A percentile compares a stretch with the other conserved stretches of the same genome.
Evolutionary conservation across 2,329 filamentous ascomycete species (phyloP).

Genomic region (Coniochaeta sp.): DNA sequence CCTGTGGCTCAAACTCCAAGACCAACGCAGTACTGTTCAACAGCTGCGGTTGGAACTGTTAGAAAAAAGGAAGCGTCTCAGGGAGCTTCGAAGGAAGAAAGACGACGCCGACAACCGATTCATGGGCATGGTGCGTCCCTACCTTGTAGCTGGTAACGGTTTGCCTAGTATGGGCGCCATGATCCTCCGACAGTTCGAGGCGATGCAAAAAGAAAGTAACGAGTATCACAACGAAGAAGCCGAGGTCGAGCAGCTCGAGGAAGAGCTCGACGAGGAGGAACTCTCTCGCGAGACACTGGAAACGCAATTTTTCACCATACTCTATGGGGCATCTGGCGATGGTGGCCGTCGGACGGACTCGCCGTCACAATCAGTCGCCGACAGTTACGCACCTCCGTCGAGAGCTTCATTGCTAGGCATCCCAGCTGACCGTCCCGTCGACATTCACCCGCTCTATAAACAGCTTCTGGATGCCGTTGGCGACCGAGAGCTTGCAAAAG

Average conservation of each 20-base stretch:
- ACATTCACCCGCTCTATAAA: slow-evolving; percentile 39
- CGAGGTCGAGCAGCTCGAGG: slow-evolving; percentile 24
- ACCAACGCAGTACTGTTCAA: background rate
- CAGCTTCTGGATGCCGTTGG: slow-evolving; percentile 34
- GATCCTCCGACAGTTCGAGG: slow-evolving; percentile 21
- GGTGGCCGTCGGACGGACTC: background rate
- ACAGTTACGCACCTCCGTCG: slow-evolving; percentile 5
- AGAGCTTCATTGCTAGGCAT: slow-evolving; percentile 18
- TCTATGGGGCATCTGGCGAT: slow-evolving; percentile 3
- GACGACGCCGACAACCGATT: background rate
- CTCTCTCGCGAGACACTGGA: slow-evolving; percentile 19
- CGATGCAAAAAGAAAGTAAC: slow-evolving; percentile 29
- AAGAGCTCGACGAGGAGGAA: slow-evolving; percentile 10
- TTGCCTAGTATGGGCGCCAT: slow-evolving; percentile 13
- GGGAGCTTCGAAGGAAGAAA: background rate
- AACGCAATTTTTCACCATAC: slow-evolving; percentile 25
- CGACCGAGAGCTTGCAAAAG: slow-evolving; percentile 38
- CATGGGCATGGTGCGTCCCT: slow-evolving; percentile 15
- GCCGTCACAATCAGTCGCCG: background rate
- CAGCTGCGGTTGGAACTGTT: background rate
- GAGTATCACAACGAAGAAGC: slow-evolving; percentile 28
- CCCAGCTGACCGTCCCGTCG: slow-evolving; percentile 15
- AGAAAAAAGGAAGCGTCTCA: background rate
- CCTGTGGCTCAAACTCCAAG: background rate
- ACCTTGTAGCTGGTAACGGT: slow-evolving; percentile 21